Evolutionary conservation across 257 asterid genomes (phyloP).

Genomic region (Scutellaria galericulata): DNA sequence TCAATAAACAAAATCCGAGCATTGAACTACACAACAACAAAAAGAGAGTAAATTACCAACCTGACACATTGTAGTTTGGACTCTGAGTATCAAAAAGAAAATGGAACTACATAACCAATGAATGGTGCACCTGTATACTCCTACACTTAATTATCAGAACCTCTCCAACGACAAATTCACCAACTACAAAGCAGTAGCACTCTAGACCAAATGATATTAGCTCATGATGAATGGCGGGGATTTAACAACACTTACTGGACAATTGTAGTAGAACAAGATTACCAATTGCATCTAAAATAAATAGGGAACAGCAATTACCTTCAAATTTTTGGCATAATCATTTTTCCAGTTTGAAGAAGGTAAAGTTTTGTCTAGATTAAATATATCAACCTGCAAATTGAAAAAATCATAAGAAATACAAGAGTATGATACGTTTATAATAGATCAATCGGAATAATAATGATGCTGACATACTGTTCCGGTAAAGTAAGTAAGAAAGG

Average conservation of each 20-base stretch:
- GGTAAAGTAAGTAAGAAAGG: constrained; percentile 89
- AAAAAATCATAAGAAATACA: constrained; percentile 32
- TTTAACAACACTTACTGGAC: background rate
- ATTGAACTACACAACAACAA: constrained; percentile 61
- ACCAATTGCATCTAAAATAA: constrained; percentile 23
- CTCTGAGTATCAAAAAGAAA: background rate
- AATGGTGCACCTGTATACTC: background rate
- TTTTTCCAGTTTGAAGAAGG: constrained; percentile 88
- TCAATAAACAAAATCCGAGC: constrained; percentile 97
- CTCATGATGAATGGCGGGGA: background rate
- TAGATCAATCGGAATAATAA: constrained; percentile 31
- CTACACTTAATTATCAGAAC: background rate
- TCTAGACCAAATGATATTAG: constrained; percentile 8
- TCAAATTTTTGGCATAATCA: constrained; percentile 68
- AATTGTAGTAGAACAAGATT: background rate
- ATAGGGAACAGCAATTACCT: constrained; percentile 51
- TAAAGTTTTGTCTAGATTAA: constrained; percentile 69
- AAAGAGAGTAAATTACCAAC: constrained; percentile 26
- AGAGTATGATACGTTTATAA: constrained; percentile 20
- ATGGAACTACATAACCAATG: background rate
- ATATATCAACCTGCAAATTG: constrained; percentile 72
- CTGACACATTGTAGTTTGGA: background rate
- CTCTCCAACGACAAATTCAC: background rate
- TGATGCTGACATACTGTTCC: constrained; percentile 80
- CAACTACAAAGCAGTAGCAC: background rate